These are phyloP conservation scores for Agrostemma githago DNA, from an alignment of 148 eudicot species.

Conservation along the genomic window DNA sequence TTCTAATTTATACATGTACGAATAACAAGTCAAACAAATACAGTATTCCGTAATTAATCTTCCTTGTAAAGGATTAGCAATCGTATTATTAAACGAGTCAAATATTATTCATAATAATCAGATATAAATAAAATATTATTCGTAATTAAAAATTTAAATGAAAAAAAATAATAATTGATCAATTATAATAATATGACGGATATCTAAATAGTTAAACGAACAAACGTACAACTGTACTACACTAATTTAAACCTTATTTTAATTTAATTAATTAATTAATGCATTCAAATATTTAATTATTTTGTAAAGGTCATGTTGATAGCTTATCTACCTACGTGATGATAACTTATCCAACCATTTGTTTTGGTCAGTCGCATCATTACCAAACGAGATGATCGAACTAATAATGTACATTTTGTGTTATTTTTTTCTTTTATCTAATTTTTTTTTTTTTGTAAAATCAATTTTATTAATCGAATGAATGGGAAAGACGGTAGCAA, in stretches of 20 bases:
- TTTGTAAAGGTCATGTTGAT: neutral
- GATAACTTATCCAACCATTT: slow-evolving; percentile 20
- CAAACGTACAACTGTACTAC: slow-evolving; percentile 5
- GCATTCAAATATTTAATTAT: neutral
- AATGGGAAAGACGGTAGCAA: too few species aligned
- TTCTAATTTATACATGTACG: neutral
- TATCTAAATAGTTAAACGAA: neutral
- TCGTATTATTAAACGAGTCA: too few species aligned
- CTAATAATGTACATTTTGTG: neutral
- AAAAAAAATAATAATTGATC: too few species aligned
- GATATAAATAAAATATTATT: too few species aligned
- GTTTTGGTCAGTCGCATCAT: neutral
- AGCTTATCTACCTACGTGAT: slow-evolving; percentile 13
- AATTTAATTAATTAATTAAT: neutral
- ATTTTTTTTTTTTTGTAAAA: neutral
- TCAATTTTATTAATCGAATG: neutral
- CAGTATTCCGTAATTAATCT: too few species aligned
- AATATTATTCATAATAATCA: too few species aligned
- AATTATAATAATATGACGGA: too few species aligned
- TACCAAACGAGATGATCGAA: neutral
- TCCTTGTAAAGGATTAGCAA: too few species aligned
- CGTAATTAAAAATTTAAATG: too few species aligned
- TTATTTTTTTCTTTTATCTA: neutral
- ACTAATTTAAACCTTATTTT: neutral
- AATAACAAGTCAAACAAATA: neutral